Base-by-base conservation (phyloP, 139 green algal species). In the Tetradesmus lagerheimii region DNA sequence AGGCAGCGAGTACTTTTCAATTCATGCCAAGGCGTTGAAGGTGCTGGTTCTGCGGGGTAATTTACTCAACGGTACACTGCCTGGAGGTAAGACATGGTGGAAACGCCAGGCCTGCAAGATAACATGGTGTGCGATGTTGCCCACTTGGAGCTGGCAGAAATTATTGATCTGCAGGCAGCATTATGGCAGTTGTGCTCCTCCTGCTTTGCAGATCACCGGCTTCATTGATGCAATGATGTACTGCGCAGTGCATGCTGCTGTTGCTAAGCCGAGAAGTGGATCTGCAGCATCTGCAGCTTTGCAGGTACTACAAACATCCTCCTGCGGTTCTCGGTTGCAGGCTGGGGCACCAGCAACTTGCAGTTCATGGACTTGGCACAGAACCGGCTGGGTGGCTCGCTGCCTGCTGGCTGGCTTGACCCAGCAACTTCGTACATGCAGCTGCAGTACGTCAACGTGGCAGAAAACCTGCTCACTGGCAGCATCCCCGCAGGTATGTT, bases 21-120 rank as follows among this genome's bases (percentile, higher is more conserved):
- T 3, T 3, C 31, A 71, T 39, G 76, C 27, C 2, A 85, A 20
- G 12, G 4, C 37, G 1, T 2, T 85, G 27, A 64, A 39, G 43
- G 79, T 45, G 79, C 6, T 66, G 79, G 15, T 31, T 5, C 39
- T 85, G 41, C 79, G 29, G 43, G 79, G 79, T 27, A 85, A 85
- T 35, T 20, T 3, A 25, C 2, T 85, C 12, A 64, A 31, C 15
- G 79, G 79, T 43, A 85, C 25, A 1, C 41, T 85, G 79, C 79
- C 79, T 8, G 23, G 0, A 29, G 79, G 79, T 85, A 43, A 85
- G 79, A 4, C 20, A 23, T 53, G 45, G 6, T 25, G 12, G 50
- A 23, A 64, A 50, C 8, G 43, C n/a, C n/a, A n/a, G n/a, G n/a
- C n/a, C n/a, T n/a, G n/a, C n/a, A n/a, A n/a, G n/a, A n/a, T n/a